A percentile compares a stretch with the other conserved stretches of the same genome.
phyloP scores from a whole-genome alignment of 176 grass and related monocot species.

The Avena sativa region DNA sequence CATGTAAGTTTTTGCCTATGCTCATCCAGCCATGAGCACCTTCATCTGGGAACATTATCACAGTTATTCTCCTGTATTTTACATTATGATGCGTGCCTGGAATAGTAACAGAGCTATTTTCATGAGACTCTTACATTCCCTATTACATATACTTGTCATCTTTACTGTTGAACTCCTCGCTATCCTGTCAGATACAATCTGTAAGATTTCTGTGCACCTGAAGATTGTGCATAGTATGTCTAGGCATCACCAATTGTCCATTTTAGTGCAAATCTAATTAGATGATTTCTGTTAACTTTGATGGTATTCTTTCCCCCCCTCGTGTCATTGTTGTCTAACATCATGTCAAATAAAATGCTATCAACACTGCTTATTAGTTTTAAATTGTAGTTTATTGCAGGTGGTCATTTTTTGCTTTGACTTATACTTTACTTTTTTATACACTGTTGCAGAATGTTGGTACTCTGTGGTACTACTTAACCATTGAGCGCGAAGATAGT shows the following conservation, averaged over 20 bases:
- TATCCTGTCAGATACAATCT: constrained; percentile 9
- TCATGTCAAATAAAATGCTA: not conserved
- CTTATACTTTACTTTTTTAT: constrained; percentile 16
- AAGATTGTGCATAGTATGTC: not conserved
- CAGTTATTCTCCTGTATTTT: not conserved
- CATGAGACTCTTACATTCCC: not conserved
- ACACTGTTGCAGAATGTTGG: constrained; percentile 75
- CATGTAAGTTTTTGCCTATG: constrained; percentile 68
- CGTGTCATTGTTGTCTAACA: constrained; percentile 3
- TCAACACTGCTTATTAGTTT: not conserved
- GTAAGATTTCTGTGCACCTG: not conserved
- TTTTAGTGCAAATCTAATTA: not conserved
- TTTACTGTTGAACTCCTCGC: constrained; percentile 3
- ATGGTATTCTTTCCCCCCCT: not conserved
- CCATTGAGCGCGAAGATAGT: constrained; percentile 65
- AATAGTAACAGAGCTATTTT: not conserved
- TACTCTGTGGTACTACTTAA: constrained; percentile 86
- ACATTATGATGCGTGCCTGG: not conserved
- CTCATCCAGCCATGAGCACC: not conserved
- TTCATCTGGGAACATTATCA: not conserved
- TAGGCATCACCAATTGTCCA: not conserved
- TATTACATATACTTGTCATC: not conserved
- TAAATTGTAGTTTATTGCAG: not conserved
- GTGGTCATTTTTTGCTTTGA: not conserved
- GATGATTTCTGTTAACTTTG: not conserved